Percentiles rank a stretch among this genome's conserved stretches.
Evolutionary conservation across 2,329 filamentous ascomycete genomes (phyloP).

Genomic region (Tolypocladium ophioglossoides): DNA sequence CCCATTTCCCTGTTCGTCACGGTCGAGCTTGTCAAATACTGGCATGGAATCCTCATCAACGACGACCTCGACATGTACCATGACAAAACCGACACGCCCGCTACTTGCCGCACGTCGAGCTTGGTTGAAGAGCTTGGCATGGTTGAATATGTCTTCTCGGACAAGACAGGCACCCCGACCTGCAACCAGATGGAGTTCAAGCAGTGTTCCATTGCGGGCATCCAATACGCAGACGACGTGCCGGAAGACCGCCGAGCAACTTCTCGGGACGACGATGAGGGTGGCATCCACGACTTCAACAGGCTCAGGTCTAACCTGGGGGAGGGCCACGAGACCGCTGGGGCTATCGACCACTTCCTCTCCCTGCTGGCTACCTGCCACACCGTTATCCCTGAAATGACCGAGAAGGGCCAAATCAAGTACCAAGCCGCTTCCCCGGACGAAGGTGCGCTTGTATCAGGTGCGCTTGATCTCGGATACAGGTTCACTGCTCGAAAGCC

Average conservation of each 20-base stretch:
- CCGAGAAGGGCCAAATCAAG: slow-evolving; percentile 76
- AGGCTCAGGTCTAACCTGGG: slow-evolving; percentile 59
- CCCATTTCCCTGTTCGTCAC: slow-evolving; percentile 98
- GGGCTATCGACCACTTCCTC: slow-evolving; percentile 68
- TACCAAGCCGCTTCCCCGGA: slow-evolving; percentile 97
- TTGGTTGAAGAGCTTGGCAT: slow-evolving; percentile 95
- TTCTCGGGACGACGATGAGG: slow-evolving; percentile 70
- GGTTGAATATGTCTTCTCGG: slow-evolving; percentile 97
- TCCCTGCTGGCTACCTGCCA: slow-evolving; percentile 83
- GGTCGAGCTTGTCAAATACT: slow-evolving; percentile 95
- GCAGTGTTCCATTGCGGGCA: slow-evolving; percentile 83
- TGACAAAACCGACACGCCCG: slow-evolving; percentile 86
- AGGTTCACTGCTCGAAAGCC: slow-evolving; percentile 86
- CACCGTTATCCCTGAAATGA: slow-evolving; percentile 89
- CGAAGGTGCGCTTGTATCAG: slow-evolving; percentile 92
- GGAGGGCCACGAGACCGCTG: slow-evolving; percentile 36
- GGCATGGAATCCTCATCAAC: slow-evolving; percentile 94
- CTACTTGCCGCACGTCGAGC: slow-evolving; percentile 91
- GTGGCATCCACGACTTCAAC: slow-evolving; percentile 78
- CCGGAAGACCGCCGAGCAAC: slow-evolving; percentile 81
- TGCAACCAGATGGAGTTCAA: slow-evolving; percentile 99
- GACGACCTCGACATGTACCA: slow-evolving; percentile 98
- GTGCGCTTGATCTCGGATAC: slow-evolving; percentile 77
- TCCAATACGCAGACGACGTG: slow-evolving; percentile 88
- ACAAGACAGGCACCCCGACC: slow-evolving; percentile 96